Evolutionary conservation across 2,329 filamentous ascomycete genomes (phyloP).

Genomic region (Fusarium chaquense): DNA sequence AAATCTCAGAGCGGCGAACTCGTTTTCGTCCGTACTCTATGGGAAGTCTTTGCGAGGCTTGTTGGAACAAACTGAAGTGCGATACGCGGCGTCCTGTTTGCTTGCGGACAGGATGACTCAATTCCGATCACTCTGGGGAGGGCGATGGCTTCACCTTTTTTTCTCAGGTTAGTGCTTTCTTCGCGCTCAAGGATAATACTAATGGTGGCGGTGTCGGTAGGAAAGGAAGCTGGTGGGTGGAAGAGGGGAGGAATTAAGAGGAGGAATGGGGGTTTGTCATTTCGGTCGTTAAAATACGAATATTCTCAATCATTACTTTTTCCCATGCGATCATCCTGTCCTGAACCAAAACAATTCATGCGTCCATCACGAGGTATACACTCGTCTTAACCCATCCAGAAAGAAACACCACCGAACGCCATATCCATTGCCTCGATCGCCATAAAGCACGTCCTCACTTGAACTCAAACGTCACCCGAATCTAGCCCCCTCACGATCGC

Average conservation of each 20-base stretch:
- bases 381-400: slow-evolving; percentile 1
- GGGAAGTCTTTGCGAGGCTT: slow-evolving; percentile 96
- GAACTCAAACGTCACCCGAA: slow-evolving; percentile 32
- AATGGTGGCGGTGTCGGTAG: slow-evolving; percentile 41
- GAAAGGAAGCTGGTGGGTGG: not conserved
- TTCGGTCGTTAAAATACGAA: slow-evolving; percentile 37
- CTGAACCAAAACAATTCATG: slow-evolving; percentile 1
- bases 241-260: not conserved
- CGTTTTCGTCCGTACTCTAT: slow-evolving; percentile 65
- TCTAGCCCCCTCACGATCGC: slow-evolving; percentile 70
- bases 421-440: slow-evolving; percentile 4
- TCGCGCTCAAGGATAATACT: slow-evolving; percentile 43
- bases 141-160: slow-evolving; percentile 68
- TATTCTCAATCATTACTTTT: slow-evolving; percentile 22
- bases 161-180: slow-evolving; percentile 48
- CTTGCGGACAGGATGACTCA: slow-evolving; percentile 70
- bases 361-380: slow-evolving; percentile 15
- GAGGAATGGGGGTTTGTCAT: slow-evolving; percentile 39
- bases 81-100: slow-evolving; percentile 81
- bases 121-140: slow-evolving; percentile 93
- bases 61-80: slow-evolving; percentile 83
- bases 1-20: slow-evolving; percentile 75
- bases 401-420: slow-evolving; percentile 32
- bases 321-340: not conserved
- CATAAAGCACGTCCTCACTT: not conserved